A percentile compares a stretch with the other conserved stretches of the same genome.
Evolutionary conservation across 78 protist species (phyloP).

Genomic region (Protostelium mycophagum): DNA sequence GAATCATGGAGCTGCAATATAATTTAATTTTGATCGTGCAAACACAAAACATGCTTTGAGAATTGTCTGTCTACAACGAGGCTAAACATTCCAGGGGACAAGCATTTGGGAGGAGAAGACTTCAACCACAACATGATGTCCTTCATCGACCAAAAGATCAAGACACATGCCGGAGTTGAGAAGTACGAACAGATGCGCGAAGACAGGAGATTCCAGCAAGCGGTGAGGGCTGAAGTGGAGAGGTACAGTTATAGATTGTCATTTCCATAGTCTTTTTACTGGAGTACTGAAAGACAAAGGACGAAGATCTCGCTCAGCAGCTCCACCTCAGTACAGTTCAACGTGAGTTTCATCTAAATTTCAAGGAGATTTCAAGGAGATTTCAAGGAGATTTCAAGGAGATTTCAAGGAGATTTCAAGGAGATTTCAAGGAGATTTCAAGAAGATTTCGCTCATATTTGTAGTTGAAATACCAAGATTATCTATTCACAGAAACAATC

Average conservation of each 20-base stretch:
- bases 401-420: not conserved
- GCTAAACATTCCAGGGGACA: no score
- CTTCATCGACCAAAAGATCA: conserved; percentile 11
- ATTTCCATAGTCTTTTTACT: no score
- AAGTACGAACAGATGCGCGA: not conserved
- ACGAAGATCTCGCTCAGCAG: not conserved
- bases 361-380: not conserved
- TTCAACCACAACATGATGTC: conserved; percentile 67
- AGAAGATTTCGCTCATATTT: not conserved
- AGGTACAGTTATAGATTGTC: no score
- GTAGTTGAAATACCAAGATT: not conserved
- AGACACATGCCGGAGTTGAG: not conserved
- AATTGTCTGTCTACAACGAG: no score
- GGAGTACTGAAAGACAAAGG: no score
- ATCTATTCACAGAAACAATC: not conserved
- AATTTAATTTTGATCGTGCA: no score
- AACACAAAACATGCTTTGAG: no score
- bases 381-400: not conserved
- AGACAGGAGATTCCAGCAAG: not conserved
- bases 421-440: not conserved
- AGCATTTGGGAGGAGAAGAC: conserved; percentile 89
- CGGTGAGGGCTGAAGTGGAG: not conserved
- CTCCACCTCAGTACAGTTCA: not conserved
- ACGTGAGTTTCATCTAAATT: not conserved
- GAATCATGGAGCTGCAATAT: no score